Base-by-base conservation (phyloP, 768 basidiomycete genomes). In the Hydnomerulius pinastri region DNA sequence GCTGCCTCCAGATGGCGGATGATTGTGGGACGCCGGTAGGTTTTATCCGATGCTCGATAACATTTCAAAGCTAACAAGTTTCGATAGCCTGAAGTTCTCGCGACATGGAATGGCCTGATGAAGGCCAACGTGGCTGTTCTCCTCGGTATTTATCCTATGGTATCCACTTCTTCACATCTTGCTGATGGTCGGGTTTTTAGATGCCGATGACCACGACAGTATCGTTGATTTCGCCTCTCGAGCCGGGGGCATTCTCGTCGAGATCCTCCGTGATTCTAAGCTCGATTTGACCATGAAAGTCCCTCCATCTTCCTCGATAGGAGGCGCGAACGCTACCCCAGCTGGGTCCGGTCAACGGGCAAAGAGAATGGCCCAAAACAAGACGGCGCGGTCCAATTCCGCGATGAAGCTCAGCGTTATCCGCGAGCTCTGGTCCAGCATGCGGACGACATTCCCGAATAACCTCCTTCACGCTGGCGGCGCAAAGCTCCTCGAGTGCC, bases 71-170 rank as follows among this genome's bases (percentile, higher is more conserved):
- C 40, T 48, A 39, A 48, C 39, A 36, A 44, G 17, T 43, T n/a
- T 32, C 44, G 20, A 30, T 43, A 82, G 77, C 54, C 58, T 1
- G 79, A 82, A 51, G 66, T 86, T 4, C 58, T 78, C 6, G 71
- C 70, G 12, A 73, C 82, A 7, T 90, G 86, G 87, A 69, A 75
- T 30, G 77, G 78, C 35, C 62, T 90, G 27, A 55, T 87, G 32
- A 73, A 71, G 43, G 73, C 77, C 3, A 78, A 79, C 27, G 73
- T 81, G 13, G 59, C 71, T 0, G 59, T 66, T 43, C 65, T 80
- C 5, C 69, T 80, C 70, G 75, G 83, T 82, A 18, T 32, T 18
- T 30, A 15, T 69, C 61, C 8, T 29, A 24, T 12, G 20, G n/a
- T 45, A 21, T 48, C 15, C 20, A 1, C 23, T 20, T 4, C 6